Conservation (phyloP, 257 asterid genomes). For the Nicotiana benthamiana region DNA sequence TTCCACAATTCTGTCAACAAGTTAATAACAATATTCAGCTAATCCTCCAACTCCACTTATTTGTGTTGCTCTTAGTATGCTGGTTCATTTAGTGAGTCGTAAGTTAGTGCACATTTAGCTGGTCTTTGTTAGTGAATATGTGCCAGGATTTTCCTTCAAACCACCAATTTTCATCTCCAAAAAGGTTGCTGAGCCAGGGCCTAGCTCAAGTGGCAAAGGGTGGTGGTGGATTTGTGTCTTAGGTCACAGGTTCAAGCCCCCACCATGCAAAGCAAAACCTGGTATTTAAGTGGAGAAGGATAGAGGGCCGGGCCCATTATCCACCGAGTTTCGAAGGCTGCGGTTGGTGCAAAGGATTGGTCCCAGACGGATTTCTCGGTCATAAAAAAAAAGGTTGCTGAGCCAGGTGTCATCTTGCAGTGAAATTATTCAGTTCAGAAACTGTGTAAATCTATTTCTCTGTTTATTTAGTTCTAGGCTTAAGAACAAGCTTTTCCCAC, state of each 20-base stretch:
- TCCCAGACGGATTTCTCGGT: too few species aligned
- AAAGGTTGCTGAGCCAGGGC: not conserved
- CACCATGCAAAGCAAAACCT: too few species aligned
- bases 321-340: too few species aligned
- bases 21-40: not conserved
- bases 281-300: too few species aligned
- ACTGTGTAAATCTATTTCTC: not conserved
- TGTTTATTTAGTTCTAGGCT: not conserved
- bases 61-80: not conserved
- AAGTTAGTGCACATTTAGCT: not conserved
- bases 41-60: not conserved
- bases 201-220: too few species aligned
- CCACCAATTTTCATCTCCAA: not conserved
- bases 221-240: too few species aligned
- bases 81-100: not conserved
- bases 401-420: not conserved
- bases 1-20: not conserved
- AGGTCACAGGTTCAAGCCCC: too few species aligned
- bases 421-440: not conserved
- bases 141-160: not conserved
- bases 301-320: too few species aligned
- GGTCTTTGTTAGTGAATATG: not conserved
- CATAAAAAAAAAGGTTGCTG: not conserved
- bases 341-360: too few species aligned
- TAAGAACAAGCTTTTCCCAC: not conserved